Evolutionary conservation across 495 filamentous ascomycete species (phyloP).

Genomic region (Penicillium mononematosum): DNA sequence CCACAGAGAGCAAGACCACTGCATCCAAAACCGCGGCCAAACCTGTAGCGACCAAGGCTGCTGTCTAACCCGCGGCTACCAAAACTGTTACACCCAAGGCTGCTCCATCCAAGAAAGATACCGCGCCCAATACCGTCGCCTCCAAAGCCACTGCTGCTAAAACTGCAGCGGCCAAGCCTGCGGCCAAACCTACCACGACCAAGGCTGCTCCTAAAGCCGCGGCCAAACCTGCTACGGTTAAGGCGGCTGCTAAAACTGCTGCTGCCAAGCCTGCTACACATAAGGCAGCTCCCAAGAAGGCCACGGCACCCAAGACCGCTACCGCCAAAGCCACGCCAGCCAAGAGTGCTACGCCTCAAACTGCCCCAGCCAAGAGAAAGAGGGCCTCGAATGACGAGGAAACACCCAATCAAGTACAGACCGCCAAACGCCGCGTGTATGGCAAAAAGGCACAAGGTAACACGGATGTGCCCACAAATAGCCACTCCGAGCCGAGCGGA

Average conservation of each 20-base stretch:
- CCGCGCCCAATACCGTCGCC: not conserved
- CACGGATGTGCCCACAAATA: not conserved
- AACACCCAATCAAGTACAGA: not conserved
- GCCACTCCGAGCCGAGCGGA: not conserved
- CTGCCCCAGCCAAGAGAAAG: not conserved
- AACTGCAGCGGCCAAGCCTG: no score
- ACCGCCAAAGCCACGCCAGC: not conserved
- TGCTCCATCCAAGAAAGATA: not conserved
- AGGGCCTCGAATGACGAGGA: not conserved
- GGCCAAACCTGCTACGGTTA: not conserved
- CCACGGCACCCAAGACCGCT: not conserved
- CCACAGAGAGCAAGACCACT: not conserved
- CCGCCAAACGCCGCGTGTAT: not conserved
- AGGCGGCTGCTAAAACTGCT: not conserved
- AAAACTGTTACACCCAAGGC: not conserved
- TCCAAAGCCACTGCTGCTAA: not conserved
- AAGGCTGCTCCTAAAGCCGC: slow-evolving; percentile 1
- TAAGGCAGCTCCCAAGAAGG: not conserved
- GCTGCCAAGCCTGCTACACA: not conserved
- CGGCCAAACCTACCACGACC: not conserved
- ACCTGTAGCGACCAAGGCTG: no score
- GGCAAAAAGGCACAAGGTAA: not conserved
- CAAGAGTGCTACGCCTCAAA: not conserved
- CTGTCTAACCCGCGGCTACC: not conserved
- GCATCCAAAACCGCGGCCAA: not conserved